phyloP scores from a whole-genome alignment of 2,329 filamentous ascomycete genomes.

The Zalaria sp. region DNA sequence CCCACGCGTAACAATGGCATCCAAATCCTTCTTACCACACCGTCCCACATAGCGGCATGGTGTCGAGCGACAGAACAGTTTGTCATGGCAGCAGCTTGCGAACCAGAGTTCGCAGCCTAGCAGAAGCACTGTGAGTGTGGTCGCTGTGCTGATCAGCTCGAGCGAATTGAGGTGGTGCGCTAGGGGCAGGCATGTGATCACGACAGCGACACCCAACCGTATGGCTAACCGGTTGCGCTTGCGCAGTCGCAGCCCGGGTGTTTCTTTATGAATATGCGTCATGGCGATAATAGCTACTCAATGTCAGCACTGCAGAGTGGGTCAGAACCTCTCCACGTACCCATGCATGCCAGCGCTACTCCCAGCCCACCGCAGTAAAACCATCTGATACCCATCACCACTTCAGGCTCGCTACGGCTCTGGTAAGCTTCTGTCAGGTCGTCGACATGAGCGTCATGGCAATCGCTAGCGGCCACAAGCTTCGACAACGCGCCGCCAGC shows the following conservation, averaged over 20 bases:
- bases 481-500: slow-evolving; percentile 43
- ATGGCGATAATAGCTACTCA: slow-evolving; percentile 32
- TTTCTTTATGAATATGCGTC: slow-evolving; percentile 41
- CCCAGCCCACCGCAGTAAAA: slow-evolving; percentile 52
- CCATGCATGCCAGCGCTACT: slow-evolving; percentile 40
- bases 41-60: slow-evolving; percentile 14
- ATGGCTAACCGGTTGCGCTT: slow-evolving; percentile 39
- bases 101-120: slow-evolving; percentile 21
- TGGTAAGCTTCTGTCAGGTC: slow-evolving; percentile 38
- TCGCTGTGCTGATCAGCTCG: slow-evolving; percentile 24
- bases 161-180: slow-evolving; percentile 23
- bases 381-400: slow-evolving; percentile 42
- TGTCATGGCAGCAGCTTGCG: slow-evolving; percentile 8
- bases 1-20: too few species aligned
- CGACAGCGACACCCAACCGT: slow-evolving; percentile 34
- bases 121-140: slow-evolving; percentile 20
- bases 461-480: slow-evolving; percentile 46
- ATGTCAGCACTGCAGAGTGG: neutral
- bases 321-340: slow-evolving; percentile 3
- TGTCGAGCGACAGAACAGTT: slow-evolving; percentile 7
- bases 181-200: slow-evolving; percentile 42
- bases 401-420: slow-evolving; percentile 33
- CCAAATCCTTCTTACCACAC: slow-evolving; percentile 1
- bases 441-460: slow-evolving; percentile 30
- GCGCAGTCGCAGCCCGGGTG: slow-evolving; percentile 33